Base-by-base conservation (phyloP, 2,329 filamentous ascomycete genomes). In the Rhinocladiella similis region DNA sequence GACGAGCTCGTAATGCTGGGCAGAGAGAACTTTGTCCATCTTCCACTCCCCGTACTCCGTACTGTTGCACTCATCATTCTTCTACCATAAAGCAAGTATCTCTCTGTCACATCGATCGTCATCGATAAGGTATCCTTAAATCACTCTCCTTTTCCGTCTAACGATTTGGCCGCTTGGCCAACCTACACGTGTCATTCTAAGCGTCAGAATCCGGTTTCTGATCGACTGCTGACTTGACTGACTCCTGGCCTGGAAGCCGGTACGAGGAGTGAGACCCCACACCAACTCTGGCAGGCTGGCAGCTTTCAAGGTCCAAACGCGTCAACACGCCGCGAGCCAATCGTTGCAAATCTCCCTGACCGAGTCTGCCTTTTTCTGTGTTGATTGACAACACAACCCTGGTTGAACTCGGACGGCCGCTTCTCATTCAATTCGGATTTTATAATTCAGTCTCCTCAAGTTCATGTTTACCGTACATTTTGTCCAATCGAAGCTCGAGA, bases 331-430 rank as follows among this genome's bases (percentile, higher is more conserved):
- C 18, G n/a, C 36, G 35, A 27, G 49, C 59, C 59, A 62, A 62
- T 62, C 59, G 56, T 43, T 50, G 41, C 39, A n/a, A 25, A 36
- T 20, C 38, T 16, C 54, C 46, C 46, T 50, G 53, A 38, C 36
- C 56, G 33, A 59, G 47, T 54, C 49, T 50, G 53, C 55, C 53
- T 53, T 56, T 53, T 60, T 47, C 50, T 53, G 47, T 62, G 59
- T 62, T 62, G 59, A 62, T 62, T 62, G 59, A 62, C 59, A 61
- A 55, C 57, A 27, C 42, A 41, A 41, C 38, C 18, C n/a, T 41
- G 38, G 12, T 18, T 19, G 18, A 19, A 41, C n/a, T 41, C n/a
- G 10, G 35, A 6, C 38, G 14, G 38, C 38, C n/a, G 14, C 38
- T 12, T 41, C 5, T 33, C 35, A n/a, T 16, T 43, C 51, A 47